Base-by-base conservation (phyloP, 129 eudicot species). In the Helichrysum umbraculigerum region DNA sequence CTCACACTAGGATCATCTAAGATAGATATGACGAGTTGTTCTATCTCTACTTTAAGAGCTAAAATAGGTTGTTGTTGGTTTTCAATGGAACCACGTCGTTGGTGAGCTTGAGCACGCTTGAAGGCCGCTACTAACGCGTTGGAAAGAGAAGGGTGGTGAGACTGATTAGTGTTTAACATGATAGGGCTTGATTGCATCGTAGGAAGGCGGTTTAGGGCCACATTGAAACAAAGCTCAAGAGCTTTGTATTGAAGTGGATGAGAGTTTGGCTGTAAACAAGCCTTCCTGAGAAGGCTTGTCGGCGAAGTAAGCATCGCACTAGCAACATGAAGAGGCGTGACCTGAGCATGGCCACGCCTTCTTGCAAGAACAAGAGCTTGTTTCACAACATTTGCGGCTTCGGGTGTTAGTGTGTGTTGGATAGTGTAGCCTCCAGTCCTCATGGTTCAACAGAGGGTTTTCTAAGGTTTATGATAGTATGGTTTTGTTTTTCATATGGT, bases 1-100 rank as follows among this genome's bases (percentile, higher is more conserved):
- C 98, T 92, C 76, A 92, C 96, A 83, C 98, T 92, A 35, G 98
- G 98, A 58, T 92, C 98, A 87, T 92, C 98, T 5, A 92, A 86
- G 60, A 92, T 89, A 44, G 98, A 92, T 21, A 89, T 79, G 0
- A 89, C 86, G 2, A 92, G 93, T 79, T 92, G 98, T 66, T 86
- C 93, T 30, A 90, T 79, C 89, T 89, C 98, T 47, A 92, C 89
- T 77, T 89, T 92, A 30, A 87, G 88, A 77, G 96, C 92, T 77
- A 92, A 62, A 14, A 89, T 89, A 50, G 97, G 93, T 81, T 92
- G 97, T 66, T 92, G 96, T 42, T 92, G 93, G 83, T 77, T 87
- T 35, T 92, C 98, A 30, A 87, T 77, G 1, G 93, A 89, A 51
- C 93, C 98, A 6, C 98, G 98, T 0, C 98, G 86, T 72, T 92